Evolutionary conservation across 441 rosid genomes (phyloP).

Genomic region (Arabidopsis lyrata): DNA sequence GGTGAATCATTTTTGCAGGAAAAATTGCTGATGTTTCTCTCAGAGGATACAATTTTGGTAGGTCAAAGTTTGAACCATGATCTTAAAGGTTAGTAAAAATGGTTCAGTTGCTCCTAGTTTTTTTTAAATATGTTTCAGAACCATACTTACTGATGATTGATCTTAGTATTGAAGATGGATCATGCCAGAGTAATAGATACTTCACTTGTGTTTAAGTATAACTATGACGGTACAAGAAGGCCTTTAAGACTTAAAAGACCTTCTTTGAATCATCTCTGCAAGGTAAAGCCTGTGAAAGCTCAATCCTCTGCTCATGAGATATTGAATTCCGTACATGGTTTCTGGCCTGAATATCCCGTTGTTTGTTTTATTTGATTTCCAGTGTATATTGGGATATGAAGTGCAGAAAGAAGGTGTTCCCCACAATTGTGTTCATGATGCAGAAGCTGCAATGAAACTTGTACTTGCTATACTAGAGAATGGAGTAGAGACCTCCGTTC

Average conservation of each 20-base stretch:
- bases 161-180: constrained; percentile 78
- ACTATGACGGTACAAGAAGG: constrained; percentile 43
- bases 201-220: constrained; percentile 66
- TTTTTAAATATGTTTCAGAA: background rate
- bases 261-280: constrained; percentile 73
- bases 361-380: constrained; percentile 22
- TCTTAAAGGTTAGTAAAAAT: constrained; percentile 56
- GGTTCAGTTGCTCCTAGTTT: constrained; percentile 5
- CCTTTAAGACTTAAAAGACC: constrained; percentile 44
- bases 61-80: constrained; percentile 82
- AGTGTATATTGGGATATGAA: constrained; percentile 72
- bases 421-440: constrained; percentile 78
- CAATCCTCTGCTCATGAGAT: background rate
- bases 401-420: constrained; percentile 72
- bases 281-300: constrained; percentile 48
- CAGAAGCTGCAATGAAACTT: constrained; percentile 80
- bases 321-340: background rate
- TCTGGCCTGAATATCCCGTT: background rate
- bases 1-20: constrained; percentile 43
- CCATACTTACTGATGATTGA: constrained; percentile 30
- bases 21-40: constrained; percentile 67
- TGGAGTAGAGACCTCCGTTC: constrained; percentile 53
- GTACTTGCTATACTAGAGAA: constrained; percentile 66
- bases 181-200: constrained; percentile 83
- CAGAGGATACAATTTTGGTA: constrained; percentile 66